Evolutionary conservation across 306 rosid species (phyloP).

Genomic region (Ammopiptanthus mongolicus): DNA sequence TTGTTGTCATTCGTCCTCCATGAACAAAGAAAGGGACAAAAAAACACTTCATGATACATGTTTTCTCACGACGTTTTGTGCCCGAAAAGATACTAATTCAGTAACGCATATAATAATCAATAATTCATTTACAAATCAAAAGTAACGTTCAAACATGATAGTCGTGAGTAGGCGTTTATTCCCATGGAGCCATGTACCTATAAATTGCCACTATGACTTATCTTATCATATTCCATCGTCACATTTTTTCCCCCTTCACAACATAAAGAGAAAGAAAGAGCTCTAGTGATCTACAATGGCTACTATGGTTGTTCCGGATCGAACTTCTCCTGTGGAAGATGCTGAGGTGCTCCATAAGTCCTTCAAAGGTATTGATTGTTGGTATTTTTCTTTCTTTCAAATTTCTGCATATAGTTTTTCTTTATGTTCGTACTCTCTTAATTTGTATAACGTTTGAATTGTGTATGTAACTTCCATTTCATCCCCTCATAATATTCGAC

Average conservation of each 20-base stretch:
- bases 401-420: not conserved
- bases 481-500: not conserved
- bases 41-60: no score
- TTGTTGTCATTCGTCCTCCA: no score
- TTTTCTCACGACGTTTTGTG: no score
- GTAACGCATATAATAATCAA: not conserved
- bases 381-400: not conserved
- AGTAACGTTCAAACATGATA: constrained; percentile 14
- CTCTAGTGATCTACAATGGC: constrained; percentile 33
- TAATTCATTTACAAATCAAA: not conserved
- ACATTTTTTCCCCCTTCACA: not conserved
- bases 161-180: constrained; percentile 23
- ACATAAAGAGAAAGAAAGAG: not conserved
- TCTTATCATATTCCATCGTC: not conserved
- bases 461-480: not conserved
- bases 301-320: constrained; percentile 22
- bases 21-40: no score
- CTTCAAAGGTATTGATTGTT: constrained; percentile 34
- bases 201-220: not conserved
- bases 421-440: not conserved
- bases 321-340: constrained; percentile 37
- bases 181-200: not conserved
- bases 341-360: constrained; percentile 51
- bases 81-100: not conserved
- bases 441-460: not conserved